phyloP scores from a whole-genome alignment of 495 filamentous ascomycete genomes.

The Penicillium riverlandense region DNA sequence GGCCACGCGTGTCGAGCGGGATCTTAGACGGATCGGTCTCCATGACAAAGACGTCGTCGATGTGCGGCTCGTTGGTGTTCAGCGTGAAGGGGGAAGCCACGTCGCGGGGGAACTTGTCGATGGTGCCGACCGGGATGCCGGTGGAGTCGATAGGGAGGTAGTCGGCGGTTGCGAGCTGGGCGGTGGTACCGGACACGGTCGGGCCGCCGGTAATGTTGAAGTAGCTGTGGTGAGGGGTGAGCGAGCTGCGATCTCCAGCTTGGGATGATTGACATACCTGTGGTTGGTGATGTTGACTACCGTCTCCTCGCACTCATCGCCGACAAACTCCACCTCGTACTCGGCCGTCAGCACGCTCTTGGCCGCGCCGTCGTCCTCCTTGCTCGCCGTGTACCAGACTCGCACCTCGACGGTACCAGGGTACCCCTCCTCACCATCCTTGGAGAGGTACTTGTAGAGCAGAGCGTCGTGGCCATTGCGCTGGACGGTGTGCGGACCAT shows the following conservation, averaged over 20 bases:
- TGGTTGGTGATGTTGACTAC: conserved; percentile 91
- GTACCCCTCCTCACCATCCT: conserved; percentile 77
- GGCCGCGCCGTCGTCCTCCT: conserved; percentile 47
- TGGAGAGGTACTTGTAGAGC: conserved; percentile 64
- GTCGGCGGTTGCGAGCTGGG: conserved; percentile 59
- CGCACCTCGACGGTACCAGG: conserved; percentile 74
- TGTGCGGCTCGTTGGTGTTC: conserved; percentile 55
- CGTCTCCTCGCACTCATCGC: conserved; percentile 72
- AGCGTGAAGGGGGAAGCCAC: conserved; percentile 58
- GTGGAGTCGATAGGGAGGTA: conserved; percentile 68
- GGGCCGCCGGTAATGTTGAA: conserved; percentile 71
- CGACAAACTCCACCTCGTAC: conserved; percentile 80
- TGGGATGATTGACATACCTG: conserved; percentile 46
- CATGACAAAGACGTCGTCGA: conserved; percentile 89
- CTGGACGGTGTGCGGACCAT: conserved; percentile 61
- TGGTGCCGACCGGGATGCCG: conserved; percentile 53
- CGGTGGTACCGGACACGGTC: conserved; percentile 68
- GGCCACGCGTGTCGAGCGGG: conserved; percentile 67
- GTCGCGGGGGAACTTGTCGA: conserved; percentile 48
- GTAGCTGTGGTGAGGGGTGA: conserved; percentile 52
- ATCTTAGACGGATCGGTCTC: conserved; percentile 53
- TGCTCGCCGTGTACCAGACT: conserved; percentile 71
- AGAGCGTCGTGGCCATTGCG: conserved; percentile 67
- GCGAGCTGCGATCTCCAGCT: not conserved
- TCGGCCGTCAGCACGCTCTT: conserved; percentile 70